Conservation (phyloP, 768 basidiomycete species). For the Amanita molliuscula region DNA sequence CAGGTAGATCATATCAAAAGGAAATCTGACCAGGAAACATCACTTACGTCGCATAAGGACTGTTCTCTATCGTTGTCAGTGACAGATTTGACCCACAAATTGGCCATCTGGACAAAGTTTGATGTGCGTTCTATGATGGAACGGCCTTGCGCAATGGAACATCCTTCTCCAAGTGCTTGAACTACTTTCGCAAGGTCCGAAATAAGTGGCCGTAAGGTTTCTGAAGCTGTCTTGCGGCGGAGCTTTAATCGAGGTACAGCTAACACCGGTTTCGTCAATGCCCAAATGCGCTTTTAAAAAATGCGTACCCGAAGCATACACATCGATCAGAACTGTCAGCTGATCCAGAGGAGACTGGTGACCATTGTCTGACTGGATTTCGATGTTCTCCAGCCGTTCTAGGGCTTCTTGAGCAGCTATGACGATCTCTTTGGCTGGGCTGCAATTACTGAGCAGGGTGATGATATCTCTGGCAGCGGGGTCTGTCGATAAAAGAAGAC, state of each 20-base stretch:
- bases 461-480: conserved; percentile 28
- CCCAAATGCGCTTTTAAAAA: background rate
- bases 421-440: conserved; percentile 35
- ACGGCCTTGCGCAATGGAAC: conserved; percentile 22
- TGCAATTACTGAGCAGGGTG: conserved; percentile 26
- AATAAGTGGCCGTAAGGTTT: conserved; percentile 32
- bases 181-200: conserved; percentile 24
- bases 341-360: conserved; percentile 21
- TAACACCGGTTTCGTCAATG: conserved; percentile 12
- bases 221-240: conserved; percentile 29
- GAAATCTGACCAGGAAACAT: background rate
- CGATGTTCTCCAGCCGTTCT: conserved; percentile 23
- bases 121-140: conserved; percentile 19
- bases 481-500: conserved; percentile 27
- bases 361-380: conserved; percentile 11
- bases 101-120: conserved; percentile 16
- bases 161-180: conserved; percentile 14
- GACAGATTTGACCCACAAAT: conserved; percentile 21
- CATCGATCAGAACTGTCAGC: conserved; percentile 24
- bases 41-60: conserved; percentile 19
- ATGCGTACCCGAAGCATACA: conserved; percentile 29
- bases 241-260: conserved; percentile 36
- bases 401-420: conserved; percentile 36
- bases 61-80: conserved; percentile 14
- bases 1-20: background rate